phyloP scores from a whole-genome alignment of 75 land plant species.

The Sequoia sempervirens region DNA sequence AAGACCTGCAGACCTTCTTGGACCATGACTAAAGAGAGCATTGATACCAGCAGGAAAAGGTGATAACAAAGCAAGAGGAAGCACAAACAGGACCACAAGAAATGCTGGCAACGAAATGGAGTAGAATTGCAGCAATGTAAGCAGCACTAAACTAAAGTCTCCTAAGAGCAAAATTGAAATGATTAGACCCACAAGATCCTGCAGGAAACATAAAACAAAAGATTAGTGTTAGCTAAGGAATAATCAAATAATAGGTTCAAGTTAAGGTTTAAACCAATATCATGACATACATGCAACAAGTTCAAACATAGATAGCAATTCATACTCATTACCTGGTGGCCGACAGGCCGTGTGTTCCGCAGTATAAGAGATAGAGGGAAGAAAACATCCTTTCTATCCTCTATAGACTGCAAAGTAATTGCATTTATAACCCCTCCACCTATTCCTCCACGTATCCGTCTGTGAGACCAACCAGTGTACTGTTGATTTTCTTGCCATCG shows the following conservation, averaged over 20 bases:
- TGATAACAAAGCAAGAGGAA: constrained; percentile 79
- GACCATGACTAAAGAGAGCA: constrained; percentile 95
- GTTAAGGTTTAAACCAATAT: neutral
- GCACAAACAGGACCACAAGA: constrained; percentile 71
- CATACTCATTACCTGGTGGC: constrained; percentile 51
- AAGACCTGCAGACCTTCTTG: constrained; percentile 82
- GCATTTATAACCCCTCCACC: constrained; percentile 69
- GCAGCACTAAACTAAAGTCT: constrained; percentile 91
- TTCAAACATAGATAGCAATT: neutral
- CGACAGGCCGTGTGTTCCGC: constrained; percentile 70
- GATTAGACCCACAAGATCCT: constrained; percentile 96
- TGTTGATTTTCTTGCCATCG: constrained; percentile 17
- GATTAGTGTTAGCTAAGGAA: neutral
- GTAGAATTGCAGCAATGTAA: constrained; percentile 88
- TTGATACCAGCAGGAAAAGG: constrained; percentile 97
- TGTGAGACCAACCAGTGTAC: constrained; percentile 26
- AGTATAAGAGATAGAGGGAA: constrained; percentile 72
- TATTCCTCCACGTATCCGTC: constrained; percentile 48
- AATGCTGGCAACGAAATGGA: constrained; percentile 74
- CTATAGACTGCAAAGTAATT: constrained; percentile 49
- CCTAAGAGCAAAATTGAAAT: constrained; percentile 81
- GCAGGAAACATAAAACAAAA: constrained; percentile 30
- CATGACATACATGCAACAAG: neutral
- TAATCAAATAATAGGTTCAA: neutral
- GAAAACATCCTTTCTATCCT: constrained; percentile 48